phyloP scores from a whole-genome alignment of 768 basidiomycete species.

The Boletus edulis region DNA sequence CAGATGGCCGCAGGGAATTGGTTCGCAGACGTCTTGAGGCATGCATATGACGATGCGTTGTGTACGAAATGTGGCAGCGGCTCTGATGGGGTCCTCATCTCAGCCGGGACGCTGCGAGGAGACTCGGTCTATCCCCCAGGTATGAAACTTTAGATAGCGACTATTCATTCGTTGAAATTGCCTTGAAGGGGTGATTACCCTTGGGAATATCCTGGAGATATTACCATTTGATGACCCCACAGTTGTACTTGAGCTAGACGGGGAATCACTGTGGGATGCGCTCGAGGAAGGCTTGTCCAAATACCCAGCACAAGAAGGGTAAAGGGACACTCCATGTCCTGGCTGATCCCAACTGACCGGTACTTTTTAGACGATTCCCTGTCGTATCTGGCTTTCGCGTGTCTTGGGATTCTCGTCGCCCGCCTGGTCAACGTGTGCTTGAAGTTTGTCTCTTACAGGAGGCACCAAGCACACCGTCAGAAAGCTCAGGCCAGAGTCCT shows the following conservation, averaged over 20 bases:
- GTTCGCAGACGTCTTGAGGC: conserved; percentile 81
- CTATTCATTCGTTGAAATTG: background rate
- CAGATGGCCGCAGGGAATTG: conserved; percentile 76
- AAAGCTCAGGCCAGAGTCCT: conserved; percentile 17
- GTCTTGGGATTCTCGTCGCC: conserved; percentile 79
- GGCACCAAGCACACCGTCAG: conserved; percentile 16
- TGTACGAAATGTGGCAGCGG: conserved; percentile 57
- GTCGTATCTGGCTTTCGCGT: conserved; percentile 82
- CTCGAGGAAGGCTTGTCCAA: conserved; percentile 69
- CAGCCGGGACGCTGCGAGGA: conserved; percentile 81
- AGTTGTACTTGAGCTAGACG: conserved; percentile 78
- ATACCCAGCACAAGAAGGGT: conserved; percentile 94
- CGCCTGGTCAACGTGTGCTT: conserved; percentile 68
- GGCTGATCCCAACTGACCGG: background rate
- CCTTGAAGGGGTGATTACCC: conserved; percentile 60
- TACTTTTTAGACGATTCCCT: conserved; percentile 70
- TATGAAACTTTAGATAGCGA: conserved; percentile 22
- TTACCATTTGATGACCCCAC: conserved; percentile 86
- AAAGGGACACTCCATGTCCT: conserved; percentile 14
- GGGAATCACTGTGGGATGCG: conserved; percentile 74
- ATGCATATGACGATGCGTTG: conserved; percentile 76
- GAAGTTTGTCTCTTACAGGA: conserved; percentile 63
- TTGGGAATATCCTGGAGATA: conserved; percentile 88
- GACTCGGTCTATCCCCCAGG: conserved; percentile 85
- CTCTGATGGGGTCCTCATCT: conserved; percentile 79